phyloP scores from a whole-genome alignment of 1,284 basidiomycete genomes.

The Bondarzewia mesenterica region DNA sequence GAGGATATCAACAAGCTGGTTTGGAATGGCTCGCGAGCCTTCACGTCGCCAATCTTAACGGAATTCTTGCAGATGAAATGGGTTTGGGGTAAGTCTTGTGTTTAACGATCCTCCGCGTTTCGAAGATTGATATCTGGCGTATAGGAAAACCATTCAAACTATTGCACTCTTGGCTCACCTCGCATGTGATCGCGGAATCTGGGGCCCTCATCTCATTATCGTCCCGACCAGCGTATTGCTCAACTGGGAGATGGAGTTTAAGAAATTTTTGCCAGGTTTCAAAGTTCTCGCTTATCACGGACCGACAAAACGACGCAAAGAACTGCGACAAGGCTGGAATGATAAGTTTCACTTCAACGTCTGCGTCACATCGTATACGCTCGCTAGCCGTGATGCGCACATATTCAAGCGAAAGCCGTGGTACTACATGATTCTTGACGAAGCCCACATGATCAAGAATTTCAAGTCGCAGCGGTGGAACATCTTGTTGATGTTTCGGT shows the following conservation, averaged over 20 bases:
- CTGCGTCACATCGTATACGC: constrained; percentile 92
- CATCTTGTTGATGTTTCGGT: constrained; percentile 89
- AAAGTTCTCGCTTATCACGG: constrained; percentile 91
- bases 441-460: constrained; percentile 99
- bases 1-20: constrained; percentile 92
- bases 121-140: neutral
- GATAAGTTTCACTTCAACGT: constrained; percentile 92
- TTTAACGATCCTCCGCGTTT: constrained; percentile 9
- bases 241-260: constrained; percentile 99
- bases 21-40: constrained; percentile 93
- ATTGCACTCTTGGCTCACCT: constrained; percentile 89
- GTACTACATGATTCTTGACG: constrained; percentile 96
- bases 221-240: constrained; percentile 93
- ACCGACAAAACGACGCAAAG: constrained; percentile 85
- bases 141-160: constrained; percentile 95
- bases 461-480: constrained; percentile 96
- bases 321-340: constrained; percentile 91
- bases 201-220: constrained; percentile 95
- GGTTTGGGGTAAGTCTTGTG: constrained; percentile 70
- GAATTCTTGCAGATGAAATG: constrained; percentile 92
- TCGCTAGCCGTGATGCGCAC: constrained; percentile 88
- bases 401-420: constrained; percentile 94
- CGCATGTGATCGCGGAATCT: constrained; percentile 90
- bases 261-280: constrained; percentile 95
- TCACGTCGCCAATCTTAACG: constrained; percentile 84